phyloP scores from a whole-genome alignment of 2,329 filamentous ascomycete genomes.

The Exophiala mesophila region DNA sequence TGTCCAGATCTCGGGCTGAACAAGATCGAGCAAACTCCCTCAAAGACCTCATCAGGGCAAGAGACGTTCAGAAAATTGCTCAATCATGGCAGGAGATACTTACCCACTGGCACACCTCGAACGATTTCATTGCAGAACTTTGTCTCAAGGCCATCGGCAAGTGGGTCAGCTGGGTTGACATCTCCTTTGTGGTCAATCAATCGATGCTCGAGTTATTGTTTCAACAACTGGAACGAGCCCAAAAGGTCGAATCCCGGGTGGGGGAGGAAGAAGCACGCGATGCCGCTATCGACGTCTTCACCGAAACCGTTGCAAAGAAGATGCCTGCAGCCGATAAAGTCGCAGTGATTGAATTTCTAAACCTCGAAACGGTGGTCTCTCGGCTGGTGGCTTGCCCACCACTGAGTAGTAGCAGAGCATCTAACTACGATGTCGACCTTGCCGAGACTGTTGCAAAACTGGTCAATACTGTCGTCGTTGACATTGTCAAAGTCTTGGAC shows the following conservation, averaged over 20 bases:
- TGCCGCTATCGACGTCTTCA: constrained; percentile 89
- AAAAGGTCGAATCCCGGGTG: constrained; percentile 55
- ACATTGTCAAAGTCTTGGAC: constrained; percentile 83
- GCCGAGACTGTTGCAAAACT: constrained; percentile 93
- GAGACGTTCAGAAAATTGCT: constrained; percentile 85
- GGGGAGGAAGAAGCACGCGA: constrained; percentile 80
- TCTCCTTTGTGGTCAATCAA: constrained; percentile 85
- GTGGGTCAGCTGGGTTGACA: constrained; percentile 99
- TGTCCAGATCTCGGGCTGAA: constrained; percentile 72
- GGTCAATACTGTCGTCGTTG: constrained; percentile 81
- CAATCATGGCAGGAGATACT: constrained; percentile 89
- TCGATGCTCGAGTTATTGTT: constrained; percentile 80
- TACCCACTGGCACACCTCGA: constrained; percentile 65
- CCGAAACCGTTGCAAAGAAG: constrained; percentile 95
- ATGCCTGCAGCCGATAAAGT: constrained; percentile 94
- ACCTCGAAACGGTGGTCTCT: constrained; percentile 75
- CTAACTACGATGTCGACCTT: constrained; percentile 89
- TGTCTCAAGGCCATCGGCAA: constrained; percentile 87
- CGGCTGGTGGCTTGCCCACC: constrained; percentile 81
- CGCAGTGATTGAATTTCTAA: constrained; percentile 86
- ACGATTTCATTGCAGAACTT: constrained; percentile 74
- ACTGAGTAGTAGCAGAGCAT: constrained; percentile 71
- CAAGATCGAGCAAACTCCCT: constrained; percentile 80
- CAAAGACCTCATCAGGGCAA: constrained; percentile 81
- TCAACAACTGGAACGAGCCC: constrained; percentile 74